Conservation (phyloP, 2,329 filamentous ascomycete genomes). For the Trichoderma cornu-damae region DNA sequence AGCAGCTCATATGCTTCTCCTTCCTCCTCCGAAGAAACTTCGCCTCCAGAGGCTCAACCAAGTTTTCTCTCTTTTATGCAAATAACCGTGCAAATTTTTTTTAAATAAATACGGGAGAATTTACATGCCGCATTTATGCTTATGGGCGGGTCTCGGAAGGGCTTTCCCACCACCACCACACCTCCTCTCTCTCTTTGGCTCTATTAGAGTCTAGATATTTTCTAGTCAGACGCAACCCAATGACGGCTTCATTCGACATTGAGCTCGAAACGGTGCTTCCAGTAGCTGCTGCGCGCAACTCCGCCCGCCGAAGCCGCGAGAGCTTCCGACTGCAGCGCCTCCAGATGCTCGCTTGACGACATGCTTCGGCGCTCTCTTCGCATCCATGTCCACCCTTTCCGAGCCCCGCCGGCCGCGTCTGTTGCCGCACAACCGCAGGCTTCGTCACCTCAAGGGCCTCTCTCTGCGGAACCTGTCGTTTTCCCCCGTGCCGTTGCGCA, state of each 20-base stretch:
- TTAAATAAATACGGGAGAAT: not conserved
- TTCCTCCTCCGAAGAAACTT: no score
- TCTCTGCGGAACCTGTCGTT: slow-evolving; percentile 82
- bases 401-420: slow-evolving; percentile 46
- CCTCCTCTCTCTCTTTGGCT: no score
- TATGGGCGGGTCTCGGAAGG: slow-evolving; percentile 13
- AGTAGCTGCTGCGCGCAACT: slow-evolving; percentile 1
- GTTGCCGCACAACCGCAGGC: slow-evolving; percentile 71
- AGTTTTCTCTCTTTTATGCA: slow-evolving; percentile 6
- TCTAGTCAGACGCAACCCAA: not conserved
- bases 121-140: slow-evolving; percentile 8
- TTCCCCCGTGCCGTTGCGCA: slow-evolving; percentile 51
- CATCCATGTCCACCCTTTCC: slow-evolving; percentile 34
- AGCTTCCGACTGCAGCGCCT: not conserved
- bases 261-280: not conserved
- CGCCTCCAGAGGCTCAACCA: no score
- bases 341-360: slow-evolving; percentile 4
- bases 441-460: slow-evolving; percentile 82
- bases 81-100: not conserved
- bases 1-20: no score
- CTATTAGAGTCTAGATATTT: no score
- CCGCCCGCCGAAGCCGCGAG: not conserved
- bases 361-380: not conserved
- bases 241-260: slow-evolving; percentile 10
- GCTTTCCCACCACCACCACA: not conserved